A percentile compares a stretch with the other conserved stretches of the same genome.
phyloP scores from a whole-genome alignment of 2,329 filamentous ascomycete genomes.

The Pyrenochaeta sp. region DNA sequence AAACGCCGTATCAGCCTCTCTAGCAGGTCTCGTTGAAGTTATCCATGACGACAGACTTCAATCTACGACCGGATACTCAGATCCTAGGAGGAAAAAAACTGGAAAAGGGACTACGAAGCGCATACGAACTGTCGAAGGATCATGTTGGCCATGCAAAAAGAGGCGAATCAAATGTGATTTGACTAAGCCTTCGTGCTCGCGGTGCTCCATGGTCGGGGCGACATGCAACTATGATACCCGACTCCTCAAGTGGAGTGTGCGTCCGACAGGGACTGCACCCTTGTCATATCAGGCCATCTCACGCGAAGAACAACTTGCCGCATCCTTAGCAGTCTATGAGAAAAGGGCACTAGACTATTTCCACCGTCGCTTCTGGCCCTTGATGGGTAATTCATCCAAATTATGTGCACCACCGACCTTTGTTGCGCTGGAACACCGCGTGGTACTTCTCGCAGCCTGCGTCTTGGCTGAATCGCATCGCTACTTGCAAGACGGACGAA shows the following conservation, averaged over 20 bases:
- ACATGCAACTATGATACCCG: constrained; percentile 11
- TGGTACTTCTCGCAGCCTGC: constrained; percentile 18
- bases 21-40: no score
- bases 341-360: constrained; percentile 22
- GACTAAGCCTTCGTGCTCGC: constrained; percentile 9
- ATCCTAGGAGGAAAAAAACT: no score
- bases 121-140: constrained; percentile 15
- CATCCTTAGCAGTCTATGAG: constrained; percentile 15
- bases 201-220: constrained; percentile 15
- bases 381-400: constrained; percentile 15
- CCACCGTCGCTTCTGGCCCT: constrained; percentile 18
- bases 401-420: constrained; percentile 15
- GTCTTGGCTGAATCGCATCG: constrained; percentile 20
- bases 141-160: constrained; percentile 16
- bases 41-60: no score
- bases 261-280: no score
- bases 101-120: no score
- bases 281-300: no score
- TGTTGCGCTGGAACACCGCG: constrained; percentile 16
- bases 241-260: no score
- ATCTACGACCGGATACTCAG: no score
- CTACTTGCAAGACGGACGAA: constrained; percentile 12
- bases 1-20: no score
- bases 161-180: constrained; percentile 14
- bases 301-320: constrained; percentile 3